These are phyloP conservation scores for Oidiodendron maius DNA, from an alignment of 495 filamentous ascomycete genomes.

Conservation along the genomic window DNA sequence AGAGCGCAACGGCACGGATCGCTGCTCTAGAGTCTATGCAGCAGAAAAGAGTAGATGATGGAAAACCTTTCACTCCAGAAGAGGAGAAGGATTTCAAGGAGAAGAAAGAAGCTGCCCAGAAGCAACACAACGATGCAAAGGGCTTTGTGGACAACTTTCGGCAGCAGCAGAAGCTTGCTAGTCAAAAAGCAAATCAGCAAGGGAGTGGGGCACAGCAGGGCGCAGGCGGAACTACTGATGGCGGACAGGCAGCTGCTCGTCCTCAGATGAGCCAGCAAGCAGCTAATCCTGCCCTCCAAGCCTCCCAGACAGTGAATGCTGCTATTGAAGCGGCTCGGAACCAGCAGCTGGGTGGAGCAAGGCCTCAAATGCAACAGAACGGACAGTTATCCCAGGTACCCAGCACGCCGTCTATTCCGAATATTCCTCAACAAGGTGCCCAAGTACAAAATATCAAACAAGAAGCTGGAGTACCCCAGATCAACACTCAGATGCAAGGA, in stretches of 20 bases:
- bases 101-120: conserved; percentile 15
- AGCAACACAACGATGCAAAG: conserved; percentile 18
- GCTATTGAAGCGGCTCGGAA: conserved; percentile 48
- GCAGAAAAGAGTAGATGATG: conserved; percentile 6
- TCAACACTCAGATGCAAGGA: conserved; percentile 23
- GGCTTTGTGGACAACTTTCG: conserved; percentile 22
- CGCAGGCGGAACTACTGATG: conserved; percentile 1
- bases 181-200: conserved; percentile 2
- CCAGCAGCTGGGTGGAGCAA: conserved; percentile 33
- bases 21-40: conserved; percentile 7
- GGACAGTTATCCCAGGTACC: conserved; percentile 11
- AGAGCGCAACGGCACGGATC: conserved; percentile 7
- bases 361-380: conserved; percentile 21
- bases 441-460: conserved; percentile 10
- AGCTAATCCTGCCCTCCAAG: conserved; percentile 17
- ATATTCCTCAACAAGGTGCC: conserved; percentile 11
- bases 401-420: conserved; percentile 17
- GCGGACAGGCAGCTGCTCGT: conserved; percentile 13
- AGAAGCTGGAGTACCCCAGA: conserved; percentile 15
- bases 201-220: conserved; percentile 10
- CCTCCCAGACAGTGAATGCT: conserved; percentile 36
- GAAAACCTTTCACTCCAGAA: conserved; percentile 15
- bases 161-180: conserved; percentile 4
- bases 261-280: conserved; percentile 21
- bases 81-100: conserved; percentile 24